Conservation (phyloP, 2,329 filamentous ascomycete species). For the Capronia coronata region DNA sequence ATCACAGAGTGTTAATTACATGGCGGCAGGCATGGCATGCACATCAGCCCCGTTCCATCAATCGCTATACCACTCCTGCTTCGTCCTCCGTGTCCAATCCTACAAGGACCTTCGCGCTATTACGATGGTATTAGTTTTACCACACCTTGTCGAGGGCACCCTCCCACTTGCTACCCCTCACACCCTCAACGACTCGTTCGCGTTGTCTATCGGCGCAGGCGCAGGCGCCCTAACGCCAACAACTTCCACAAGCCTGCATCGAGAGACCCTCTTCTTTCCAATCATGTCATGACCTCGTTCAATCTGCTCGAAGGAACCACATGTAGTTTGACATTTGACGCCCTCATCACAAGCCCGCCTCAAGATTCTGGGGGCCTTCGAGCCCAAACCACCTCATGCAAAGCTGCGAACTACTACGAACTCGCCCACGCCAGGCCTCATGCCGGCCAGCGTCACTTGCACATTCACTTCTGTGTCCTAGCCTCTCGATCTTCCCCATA, state of each 20-base stretch:
- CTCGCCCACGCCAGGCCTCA: constrained; percentile 13
- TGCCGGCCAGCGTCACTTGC: constrained; percentile 8
- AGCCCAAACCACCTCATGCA: constrained; percentile 24
- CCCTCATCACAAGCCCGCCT: constrained; percentile 21
- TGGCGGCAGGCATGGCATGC: background rate
- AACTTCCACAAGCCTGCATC: constrained; percentile 16
- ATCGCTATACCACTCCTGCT: background rate
- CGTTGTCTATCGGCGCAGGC: background rate
- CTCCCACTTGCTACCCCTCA: constrained; percentile 1
- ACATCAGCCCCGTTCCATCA: constrained; percentile 8
- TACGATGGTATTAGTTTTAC: constrained; percentile 4
- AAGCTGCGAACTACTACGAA: constrained; percentile 17
- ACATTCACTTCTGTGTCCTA: constrained; percentile 8
- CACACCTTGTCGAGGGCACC: background rate
- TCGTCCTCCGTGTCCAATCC: background rate
- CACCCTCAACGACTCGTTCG: background rate
- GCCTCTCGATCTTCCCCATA: constrained; percentile 22
- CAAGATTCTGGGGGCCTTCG: constrained; percentile 22
- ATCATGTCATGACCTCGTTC: constrained; percentile 10
- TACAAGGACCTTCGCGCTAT: background rate
- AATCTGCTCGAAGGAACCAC: constrained; percentile 3
- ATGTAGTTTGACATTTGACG: constrained; percentile 23
- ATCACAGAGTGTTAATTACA: background rate
- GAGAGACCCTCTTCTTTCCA: constrained; percentile 5
- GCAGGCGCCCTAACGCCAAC: constrained; percentile 12